Base-by-base conservation (phyloP, 2,329 filamentous ascomycete species). In the Simplicillium aogashimaense region DNA sequence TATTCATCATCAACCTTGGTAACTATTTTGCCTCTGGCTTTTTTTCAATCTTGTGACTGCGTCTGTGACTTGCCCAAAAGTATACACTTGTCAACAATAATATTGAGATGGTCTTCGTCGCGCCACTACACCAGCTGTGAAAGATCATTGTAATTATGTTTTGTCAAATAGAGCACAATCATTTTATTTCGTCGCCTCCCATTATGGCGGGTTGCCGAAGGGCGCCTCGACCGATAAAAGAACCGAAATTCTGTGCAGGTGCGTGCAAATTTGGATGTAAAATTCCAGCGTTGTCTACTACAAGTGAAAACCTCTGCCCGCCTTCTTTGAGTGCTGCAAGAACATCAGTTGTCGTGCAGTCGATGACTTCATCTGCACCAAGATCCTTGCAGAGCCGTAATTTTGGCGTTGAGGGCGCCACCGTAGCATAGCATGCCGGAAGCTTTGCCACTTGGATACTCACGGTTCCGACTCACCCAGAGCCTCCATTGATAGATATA, bases 401-500 rank as follows among this genome's bases (percentile, higher is more conserved):
- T 51, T 84, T 85, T 3, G 56, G 54, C 1, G 67, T 69, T 13
- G 78, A 83, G 51, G 79, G 83, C 1, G 72, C 69, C 0, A 67
- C 67, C 0, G 74, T 77, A 13, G 84, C 79, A 41, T 72, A 64
- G 41, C 74, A 79, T 0, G 77, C 79, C 4, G 78, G 48, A 0
- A 64, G 59, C 50, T 83, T 83, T 8, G 76, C 79, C 17, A 83
- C 69, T 51, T 84, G 81, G 36, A 84, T 76, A 0, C 66, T 72
- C 44, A 69, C 80, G 0, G 70, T 66, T 2, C 81, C 81, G 1
- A 69, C 70, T 1, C 80, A 81, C 2, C 81, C 81, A 0, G 72
- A 76, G 0, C 78, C 77, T 6, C 77, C 78, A 43, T 83, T 83
- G 53, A 84, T 71, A 43, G 83, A 77, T 10, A 84, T 64, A 48